phyloP scores from a whole-genome alignment of 2,329 filamentous ascomycete species.

The Aureobasidium zeae region DNA sequence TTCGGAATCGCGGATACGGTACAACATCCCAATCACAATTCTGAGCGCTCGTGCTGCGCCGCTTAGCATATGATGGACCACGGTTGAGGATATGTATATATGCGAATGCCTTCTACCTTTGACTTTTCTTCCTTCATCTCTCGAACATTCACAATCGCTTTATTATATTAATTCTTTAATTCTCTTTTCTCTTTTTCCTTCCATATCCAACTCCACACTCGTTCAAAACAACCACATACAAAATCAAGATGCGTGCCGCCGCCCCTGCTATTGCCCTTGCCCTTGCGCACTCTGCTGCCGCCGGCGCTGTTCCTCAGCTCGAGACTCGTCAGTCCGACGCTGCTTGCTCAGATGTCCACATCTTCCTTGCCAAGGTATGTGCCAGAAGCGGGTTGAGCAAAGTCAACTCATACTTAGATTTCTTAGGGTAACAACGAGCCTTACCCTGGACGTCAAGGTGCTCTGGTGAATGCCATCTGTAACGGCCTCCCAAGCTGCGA shows the following conservation, averaged over 20 bases:
- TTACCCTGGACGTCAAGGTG: constrained; percentile 29
- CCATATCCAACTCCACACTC: constrained; percentile 1
- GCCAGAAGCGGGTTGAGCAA: no score
- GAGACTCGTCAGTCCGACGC: neutral
- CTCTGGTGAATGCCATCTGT: constrained; percentile 27
- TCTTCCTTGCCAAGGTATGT: constrained; percentile 20
- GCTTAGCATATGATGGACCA: no score
- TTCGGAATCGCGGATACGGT: no score
- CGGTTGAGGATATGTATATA: no score
- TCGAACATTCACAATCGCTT: no score
- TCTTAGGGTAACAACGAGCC: constrained; percentile 28
- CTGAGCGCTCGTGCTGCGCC: no score
- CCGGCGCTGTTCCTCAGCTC: constrained; percentile 2
- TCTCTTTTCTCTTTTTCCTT: neutral
- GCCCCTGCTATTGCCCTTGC: constrained; percentile 4
- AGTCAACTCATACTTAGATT: no score
- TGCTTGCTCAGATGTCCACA: constrained; percentile 20
- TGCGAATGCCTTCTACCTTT: no score
- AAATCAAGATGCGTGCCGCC: constrained; percentile 6
- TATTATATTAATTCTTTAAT: no score
- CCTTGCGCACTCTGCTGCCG: constrained; percentile 1
- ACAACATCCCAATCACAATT: no score
- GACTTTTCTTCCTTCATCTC: no score
- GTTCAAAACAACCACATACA: neutral
- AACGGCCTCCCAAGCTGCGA: constrained; percentile 24